Base-by-base conservation (phyloP, 352 stramenopile genomes). In the Globisporangium iwayamae region DNA sequence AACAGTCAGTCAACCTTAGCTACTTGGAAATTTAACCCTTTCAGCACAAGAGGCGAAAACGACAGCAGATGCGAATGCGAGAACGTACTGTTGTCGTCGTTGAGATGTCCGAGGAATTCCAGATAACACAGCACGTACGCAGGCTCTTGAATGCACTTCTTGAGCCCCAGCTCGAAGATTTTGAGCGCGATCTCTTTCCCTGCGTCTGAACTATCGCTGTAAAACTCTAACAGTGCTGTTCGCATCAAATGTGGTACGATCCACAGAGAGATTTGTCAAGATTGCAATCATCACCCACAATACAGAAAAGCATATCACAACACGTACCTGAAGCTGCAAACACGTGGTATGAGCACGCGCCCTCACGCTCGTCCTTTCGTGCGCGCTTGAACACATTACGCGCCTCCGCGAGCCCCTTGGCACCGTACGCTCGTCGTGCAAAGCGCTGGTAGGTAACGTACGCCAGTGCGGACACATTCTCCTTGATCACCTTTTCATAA, bases 371-470 rank as follows among this genome's bases (percentile, higher is more conserved):
- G 59, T 96, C 87, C 62, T 93, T 93, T 55, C 87, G 74, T 4
- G 87, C 87, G 36, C 73, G 74, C 58, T 93, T 92, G 62, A 96
- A 96, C 46, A 96, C 76, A 14, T 81, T 75, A 25, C 87, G 85
- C 56, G 87, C 83, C 66, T 92, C 87, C 52, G 75, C 79, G 22
- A 93, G 62, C 0, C 84, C 87, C 66, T 93, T 93, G 16, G 83
- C 69, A 10, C 85, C 85, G 16, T 87, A 85, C 14, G 83, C 87
- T 48, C 87, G 85, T 20, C 85, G 78, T 43, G 85, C 83, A 65
- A 96, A 96, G 22, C 85, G 84, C 58, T 92, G 82, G 70, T 94
- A 96, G 25, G 84, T 84, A 45, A 96, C 85, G 63, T 96, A 96
- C 20, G 74, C 83, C 30, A 94, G 73, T 9, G 87, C 73, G 6